phyloP scores from a whole-genome alignment of 257 asterid genomes.

The Linderniella brevidens region DNA sequence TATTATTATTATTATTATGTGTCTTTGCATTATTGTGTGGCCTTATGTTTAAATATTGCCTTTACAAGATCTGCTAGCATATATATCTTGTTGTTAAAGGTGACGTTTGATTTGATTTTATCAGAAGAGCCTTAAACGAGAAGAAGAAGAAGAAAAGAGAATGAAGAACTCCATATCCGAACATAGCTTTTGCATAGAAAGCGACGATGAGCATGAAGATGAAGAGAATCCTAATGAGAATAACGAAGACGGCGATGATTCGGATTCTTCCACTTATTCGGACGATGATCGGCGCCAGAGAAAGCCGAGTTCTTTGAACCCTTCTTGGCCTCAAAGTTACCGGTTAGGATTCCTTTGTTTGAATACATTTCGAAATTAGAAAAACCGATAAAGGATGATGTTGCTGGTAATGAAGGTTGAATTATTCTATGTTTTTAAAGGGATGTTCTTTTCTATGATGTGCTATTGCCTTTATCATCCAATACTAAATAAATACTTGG shows the following conservation, averaged over 20 bases:
- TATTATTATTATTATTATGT: no score
- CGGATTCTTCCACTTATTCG: slow-evolving; percentile 40
- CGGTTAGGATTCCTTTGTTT: slow-evolving; percentile 20
- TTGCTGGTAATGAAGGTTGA: not conserved
- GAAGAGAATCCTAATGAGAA: slow-evolving; percentile 18
- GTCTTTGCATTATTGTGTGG: no score
- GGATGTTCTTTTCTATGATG: not conserved
- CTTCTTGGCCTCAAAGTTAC: slow-evolving; percentile 96
- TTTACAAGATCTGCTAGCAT: no score
- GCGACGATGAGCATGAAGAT: slow-evolving; percentile 54
- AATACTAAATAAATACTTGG: not conserved
- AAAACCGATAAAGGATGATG: no score
- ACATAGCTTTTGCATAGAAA: slow-evolving; percentile 66
- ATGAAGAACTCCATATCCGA: slow-evolving; percentile 81
- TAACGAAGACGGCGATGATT: slow-evolving; percentile 29
- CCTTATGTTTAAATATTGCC: no score
- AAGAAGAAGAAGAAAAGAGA: slow-evolving; percentile 5
- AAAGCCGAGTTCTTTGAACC: slow-evolving; percentile 28
- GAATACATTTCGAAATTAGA: no score
- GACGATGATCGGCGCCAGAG: slow-evolving; percentile 13
- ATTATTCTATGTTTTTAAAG: not conserved
- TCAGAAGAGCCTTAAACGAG: no score
- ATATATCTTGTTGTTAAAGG: no score
- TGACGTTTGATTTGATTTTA: no score
- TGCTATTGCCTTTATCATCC: not conserved